Evolutionary conservation across 2,329 filamentous ascomycete genomes (phyloP), one percentile per base, ranked within the genome.

Genomic region (Domatiomyces catenatus): DNA sequence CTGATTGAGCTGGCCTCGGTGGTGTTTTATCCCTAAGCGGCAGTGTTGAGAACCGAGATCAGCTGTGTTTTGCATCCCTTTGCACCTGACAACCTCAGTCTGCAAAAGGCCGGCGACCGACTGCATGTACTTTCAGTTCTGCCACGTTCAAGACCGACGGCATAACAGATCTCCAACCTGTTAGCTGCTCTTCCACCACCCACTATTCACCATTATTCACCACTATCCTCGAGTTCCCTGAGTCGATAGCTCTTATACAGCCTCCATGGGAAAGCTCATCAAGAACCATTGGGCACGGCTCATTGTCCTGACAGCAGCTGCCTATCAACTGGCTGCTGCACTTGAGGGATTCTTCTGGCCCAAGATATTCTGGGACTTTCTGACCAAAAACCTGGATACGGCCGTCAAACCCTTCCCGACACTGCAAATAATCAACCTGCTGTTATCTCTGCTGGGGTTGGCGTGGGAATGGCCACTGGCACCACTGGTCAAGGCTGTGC

Each of bases 241-340:
- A 20, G 20, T 26, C 47, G 26, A 49, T 47, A 42, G 48, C 47
- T 48, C 48, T 24, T 26, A 47, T 51, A 46, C 51, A 50, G 42
- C 50, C 57, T 69, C 57, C 58, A 98, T 98, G 92, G 92, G 92
- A 69, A 92, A 84, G 71, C 81, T 98, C 65, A 96, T 98, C 74
- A 98, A 98, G 77, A 96, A 96, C 74, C 92, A 98, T 74, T 94
- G 87, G 87, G 92, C 88, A 60, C 84, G 92, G 54, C 81, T 98
- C 63, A 92, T 98, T 64, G 77, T 94, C 68, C 74, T 98, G 65
- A 86, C 86, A 24, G 87, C 92, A 39, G 83, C 86, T 59, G 68
- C 73, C 51, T 89, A 94, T 67, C 92, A 98, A 77, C 69, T 95
- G 56, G 80, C 75, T 53, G 88, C 88, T 54, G 82, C 84, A 15